Evolutionary conservation across 768 basidiomycete species (phyloP), one percentile per base, ranked within the genome.

Genomic region (Collybia sordida): DNA sequence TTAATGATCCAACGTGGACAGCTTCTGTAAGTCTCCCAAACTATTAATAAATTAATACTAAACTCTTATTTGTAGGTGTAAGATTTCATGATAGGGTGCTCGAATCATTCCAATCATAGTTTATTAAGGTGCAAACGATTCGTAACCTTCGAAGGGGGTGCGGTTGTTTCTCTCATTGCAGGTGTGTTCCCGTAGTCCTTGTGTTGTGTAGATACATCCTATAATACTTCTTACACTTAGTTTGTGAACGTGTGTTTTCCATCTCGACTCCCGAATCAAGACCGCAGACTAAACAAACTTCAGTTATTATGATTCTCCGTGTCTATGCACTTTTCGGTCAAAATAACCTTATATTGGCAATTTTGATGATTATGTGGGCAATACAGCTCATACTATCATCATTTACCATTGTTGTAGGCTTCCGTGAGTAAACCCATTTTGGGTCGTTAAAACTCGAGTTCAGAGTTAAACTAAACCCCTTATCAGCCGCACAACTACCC

Each of bases 221-320:
- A 4, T 28, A 27, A 7, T 18, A 15, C 24, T 14, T 23, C 2
- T 4, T 17, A 2, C 25, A n/a, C n/a, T n/a, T n/a, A 64, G 63
- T 62, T 39, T 60, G 58, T 43, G 57, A 62, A 54, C 27, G 62
- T 61, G 48, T 4, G 59, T 36, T 42, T 3, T 11, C 9, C n/a
- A n/a, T n/a, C n/a, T 3, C 3, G 5, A 12, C 14, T 11, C n/a
- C n/a, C n/a, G n/a, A n/a, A n/a, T n/a, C n/a, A n/a, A n/a, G n/a
- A n/a, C n/a, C n/a, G n/a, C n/a, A n/a, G n/a, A n/a, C n/a, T 35
- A 17, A n/a, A n/a, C n/a, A n/a, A 21, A 11, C 3, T 24, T 11
- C 36, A 68, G 67, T 64, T 24, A 59, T 66, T 22, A 66, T 68
- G 67, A 65, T 68, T 25, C 55, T 68, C 12, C 62, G 67, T 0